Evolutionary conservation across 441 rosid genomes (phyloP).

Genomic region (Gossypium schwendimanii): DNA sequence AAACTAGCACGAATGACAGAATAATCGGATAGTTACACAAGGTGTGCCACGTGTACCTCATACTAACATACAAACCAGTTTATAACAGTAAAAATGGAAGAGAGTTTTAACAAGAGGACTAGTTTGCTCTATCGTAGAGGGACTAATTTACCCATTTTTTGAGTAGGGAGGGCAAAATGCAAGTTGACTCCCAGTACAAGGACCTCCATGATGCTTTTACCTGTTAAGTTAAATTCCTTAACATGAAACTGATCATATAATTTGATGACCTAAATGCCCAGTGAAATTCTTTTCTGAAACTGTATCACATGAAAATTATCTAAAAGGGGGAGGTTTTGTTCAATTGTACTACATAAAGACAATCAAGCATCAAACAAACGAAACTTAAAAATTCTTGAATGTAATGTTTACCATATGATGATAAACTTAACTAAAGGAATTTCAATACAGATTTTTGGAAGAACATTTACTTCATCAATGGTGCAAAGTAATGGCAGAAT

Average conservation of each 20-base stretch:
- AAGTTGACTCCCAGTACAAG: too few relatives aligned
- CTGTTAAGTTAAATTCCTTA: not conserved
- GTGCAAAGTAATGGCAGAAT: not conserved
- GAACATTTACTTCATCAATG: not conserved
- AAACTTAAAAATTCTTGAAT: not conserved
- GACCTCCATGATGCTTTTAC: too few relatives aligned
- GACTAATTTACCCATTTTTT: too few relatives aligned
- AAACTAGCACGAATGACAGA: too few relatives aligned
- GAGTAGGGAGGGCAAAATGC: too few relatives aligned
- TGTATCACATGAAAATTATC: not conserved
- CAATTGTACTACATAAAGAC: not conserved
- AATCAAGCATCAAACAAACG: not conserved
- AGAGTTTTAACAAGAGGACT: too few relatives aligned
- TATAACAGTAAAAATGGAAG: too few relatives aligned
- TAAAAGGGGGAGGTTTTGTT: not conserved
- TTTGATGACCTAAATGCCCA: not conserved
- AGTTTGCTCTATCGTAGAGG: too few relatives aligned
- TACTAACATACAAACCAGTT: too few relatives aligned
- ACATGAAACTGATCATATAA: not conserved
- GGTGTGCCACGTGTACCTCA: too few relatives aligned
- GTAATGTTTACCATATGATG: not conserved
- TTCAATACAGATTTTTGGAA: not conserved
- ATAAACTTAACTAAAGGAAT: not conserved
- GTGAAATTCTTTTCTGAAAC: constrained; percentile 1
- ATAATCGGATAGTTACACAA: too few relatives aligned